A percentile compares a stretch with the other conserved stretches of the same genome.
These are phyloP conservation scores for Castanea sativa DNA, from an alignment of 306 rosid species.

Conservation along the genomic window DNA sequence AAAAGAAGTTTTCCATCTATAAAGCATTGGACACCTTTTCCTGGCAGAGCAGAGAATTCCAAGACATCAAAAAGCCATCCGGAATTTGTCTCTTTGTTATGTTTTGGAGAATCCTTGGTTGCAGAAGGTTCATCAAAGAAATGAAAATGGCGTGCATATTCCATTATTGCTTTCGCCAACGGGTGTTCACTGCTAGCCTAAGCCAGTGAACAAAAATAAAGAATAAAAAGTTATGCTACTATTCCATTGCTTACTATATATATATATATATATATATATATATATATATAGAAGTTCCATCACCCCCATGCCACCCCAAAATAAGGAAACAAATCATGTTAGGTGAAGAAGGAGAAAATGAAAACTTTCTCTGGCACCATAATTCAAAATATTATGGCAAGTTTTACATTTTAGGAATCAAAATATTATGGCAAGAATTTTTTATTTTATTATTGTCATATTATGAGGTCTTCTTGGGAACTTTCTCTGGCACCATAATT, in stretches of 20 bases:
- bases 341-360: constrained; percentile 12
- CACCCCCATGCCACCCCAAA: background rate
- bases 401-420: background rate
- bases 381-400: background rate
- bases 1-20: constrained; percentile 60
- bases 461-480: background rate
- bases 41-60: constrained; percentile 83
- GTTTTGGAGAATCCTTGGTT: constrained; percentile 36
- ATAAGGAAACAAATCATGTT: background rate
- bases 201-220: constrained; percentile 9
- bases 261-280: background rate
- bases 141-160: constrained; percentile 89
- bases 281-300: background rate
- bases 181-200: constrained; percentile 99
- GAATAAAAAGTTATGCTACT: background rate
- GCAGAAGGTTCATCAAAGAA: constrained; percentile 72
- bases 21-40: constrained; percentile 74
- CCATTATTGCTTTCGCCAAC: constrained; percentile 85
- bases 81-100: constrained; percentile 39
- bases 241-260: background rate
- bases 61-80: constrained; percentile 85
- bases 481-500: constrained; percentile 4
- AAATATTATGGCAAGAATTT: background rate
- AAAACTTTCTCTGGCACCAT: background rate
- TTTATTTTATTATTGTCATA: background rate